These are phyloP conservation scores for Thermoascus crustaceus DNA, from an alignment of 2,329 filamentous ascomycete species.

Conservation along the genomic window DNA sequence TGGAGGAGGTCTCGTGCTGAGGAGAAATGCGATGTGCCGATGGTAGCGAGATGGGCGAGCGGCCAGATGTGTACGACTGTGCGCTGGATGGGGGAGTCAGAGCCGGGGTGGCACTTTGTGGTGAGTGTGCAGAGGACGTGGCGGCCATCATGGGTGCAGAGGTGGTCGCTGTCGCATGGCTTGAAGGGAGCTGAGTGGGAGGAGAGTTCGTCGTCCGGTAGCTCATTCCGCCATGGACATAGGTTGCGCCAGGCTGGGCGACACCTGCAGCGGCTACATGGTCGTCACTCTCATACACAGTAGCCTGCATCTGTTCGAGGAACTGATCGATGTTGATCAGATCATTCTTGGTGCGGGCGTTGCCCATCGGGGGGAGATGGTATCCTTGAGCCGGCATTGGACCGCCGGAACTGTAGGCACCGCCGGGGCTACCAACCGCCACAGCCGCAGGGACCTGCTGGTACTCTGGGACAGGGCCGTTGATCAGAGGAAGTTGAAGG, in stretches of 20 bases:
- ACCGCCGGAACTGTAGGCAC: slow-evolving; percentile 47
- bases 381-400: slow-evolving; percentile 68
- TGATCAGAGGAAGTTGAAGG: slow-evolving; percentile 54
- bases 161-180: slow-evolving; percentile 32
- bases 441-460: slow-evolving; percentile 46
- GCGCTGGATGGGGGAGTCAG: slow-evolving; percentile 56
- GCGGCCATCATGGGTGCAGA: slow-evolving; percentile 32
- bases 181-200: slow-evolving; percentile 34
- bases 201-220: slow-evolving; percentile 54
- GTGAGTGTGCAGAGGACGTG: slow-evolving; percentile 35
- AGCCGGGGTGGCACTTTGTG: slow-evolving; percentile 49
- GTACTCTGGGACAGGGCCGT: slow-evolving; percentile 47
- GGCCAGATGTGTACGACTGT: slow-evolving; percentile 54
- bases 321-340: slow-evolving; percentile 90
- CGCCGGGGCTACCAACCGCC: slow-evolving; percentile 45
- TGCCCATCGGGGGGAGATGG: slow-evolving; percentile 77
- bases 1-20: slow-evolving; percentile 39
- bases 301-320: slow-evolving; percentile 90
- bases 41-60: slow-evolving; percentile 51
- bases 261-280: slow-evolving; percentile 71
- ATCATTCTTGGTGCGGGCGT: slow-evolving; percentile 86
- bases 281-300: slow-evolving; percentile 86
- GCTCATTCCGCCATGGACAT: slow-evolving; percentile 45
- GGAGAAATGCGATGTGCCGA: slow-evolving; percentile 45
- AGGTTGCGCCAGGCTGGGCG: slow-evolving; percentile 64